Evolutionary conservation across 2,329 filamentous ascomycete genomes (phyloP).

Genomic region (Xylaria sp.): DNA sequence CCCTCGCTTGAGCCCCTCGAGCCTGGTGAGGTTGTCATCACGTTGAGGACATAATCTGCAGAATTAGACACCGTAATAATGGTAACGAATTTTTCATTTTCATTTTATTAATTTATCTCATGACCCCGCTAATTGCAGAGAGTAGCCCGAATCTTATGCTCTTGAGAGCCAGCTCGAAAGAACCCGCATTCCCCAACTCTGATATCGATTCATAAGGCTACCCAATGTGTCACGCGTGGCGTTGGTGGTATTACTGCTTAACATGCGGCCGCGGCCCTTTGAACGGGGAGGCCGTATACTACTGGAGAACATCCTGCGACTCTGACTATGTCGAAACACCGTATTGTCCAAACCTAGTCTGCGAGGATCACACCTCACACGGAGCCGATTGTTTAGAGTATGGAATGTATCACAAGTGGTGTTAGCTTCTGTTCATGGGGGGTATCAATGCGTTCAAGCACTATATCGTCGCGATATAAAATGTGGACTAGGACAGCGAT

Average conservation of each 20-base stretch:
- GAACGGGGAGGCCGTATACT: conserved; percentile 35
- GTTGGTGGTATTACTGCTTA: conserved; percentile 43
- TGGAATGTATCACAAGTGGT: conserved; percentile 39
- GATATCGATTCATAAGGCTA: conserved; percentile 1
- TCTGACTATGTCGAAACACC: conserved; percentile 38
- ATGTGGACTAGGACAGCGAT: neutral
- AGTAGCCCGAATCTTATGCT: neutral
- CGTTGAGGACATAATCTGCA: neutral
- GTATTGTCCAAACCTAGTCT: conserved; percentile 40
- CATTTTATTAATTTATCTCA: neutral
- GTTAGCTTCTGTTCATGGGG: conserved; percentile 5
- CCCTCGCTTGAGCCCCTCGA: conserved; percentile 22
- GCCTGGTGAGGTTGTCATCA: conserved; percentile 4
- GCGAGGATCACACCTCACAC: conserved; percentile 36
- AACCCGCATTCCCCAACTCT: neutral
- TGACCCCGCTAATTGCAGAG: neutral
- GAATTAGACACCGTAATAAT: conserved; percentile 9
- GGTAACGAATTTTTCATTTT: conserved; percentile 6
- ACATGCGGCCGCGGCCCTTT: conserved; percentile 42
- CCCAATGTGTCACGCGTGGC: conserved; percentile 41
- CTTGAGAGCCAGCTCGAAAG: neutral
- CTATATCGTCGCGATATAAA: neutral
- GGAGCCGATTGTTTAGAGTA: conserved; percentile 39
- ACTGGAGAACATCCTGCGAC: conserved; percentile 41
- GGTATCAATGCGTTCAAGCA: neutral